Percentiles rank a stretch among this genome's conserved stretches.
Evolutionary conservation across 139 green algal genomes (phyloP).

Genomic region (Asterochloris erici): DNA sequence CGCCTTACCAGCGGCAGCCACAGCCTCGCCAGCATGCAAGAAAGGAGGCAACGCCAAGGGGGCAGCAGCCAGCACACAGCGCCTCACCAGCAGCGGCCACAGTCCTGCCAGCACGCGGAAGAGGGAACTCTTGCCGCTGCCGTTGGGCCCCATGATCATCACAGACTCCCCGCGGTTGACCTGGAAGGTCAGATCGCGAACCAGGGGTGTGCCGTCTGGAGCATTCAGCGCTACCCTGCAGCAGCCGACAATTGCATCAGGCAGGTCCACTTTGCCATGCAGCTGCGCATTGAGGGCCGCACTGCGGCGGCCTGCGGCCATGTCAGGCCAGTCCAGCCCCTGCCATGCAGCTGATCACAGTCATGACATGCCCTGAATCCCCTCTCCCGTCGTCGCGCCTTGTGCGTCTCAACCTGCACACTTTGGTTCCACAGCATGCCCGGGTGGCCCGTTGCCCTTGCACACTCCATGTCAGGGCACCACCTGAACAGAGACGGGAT

Average conservation of each 20-base stretch:
- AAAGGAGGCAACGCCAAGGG: not conserved
- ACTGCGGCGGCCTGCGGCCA: not conserved
- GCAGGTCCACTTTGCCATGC: not conserved
- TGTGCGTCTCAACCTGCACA: too few species aligned
- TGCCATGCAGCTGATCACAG: too few species aligned
- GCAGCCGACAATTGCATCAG: not conserved
- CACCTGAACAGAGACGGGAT: too few species aligned
- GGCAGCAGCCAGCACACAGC: too few species aligned
- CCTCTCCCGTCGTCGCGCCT: too few species aligned
- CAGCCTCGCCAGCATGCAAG: not conserved
- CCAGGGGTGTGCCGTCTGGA: conserved; percentile 78
- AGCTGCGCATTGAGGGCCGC: not conserved
- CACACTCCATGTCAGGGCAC: too few species aligned
- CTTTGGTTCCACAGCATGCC: too few species aligned
- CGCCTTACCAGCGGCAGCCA: too few species aligned
- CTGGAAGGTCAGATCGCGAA: conserved; percentile 80
- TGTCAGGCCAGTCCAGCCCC: not conserved
- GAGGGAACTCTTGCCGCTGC: conserved; percentile 80
- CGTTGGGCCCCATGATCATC: conserved; percentile 91
- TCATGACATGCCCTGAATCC: too few species aligned
- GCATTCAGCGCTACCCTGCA: conserved; percentile 77
- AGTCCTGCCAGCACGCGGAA: conserved; percentile 83
- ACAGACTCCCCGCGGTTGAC: conserved; percentile 58
- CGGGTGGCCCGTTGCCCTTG: too few species aligned
- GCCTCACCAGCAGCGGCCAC: conserved; percentile 76